These are phyloP conservation scores for Euphorbia schlechtendalii DNA, from an alignment of 441 rosid species.

Conservation along the genomic window DNA sequence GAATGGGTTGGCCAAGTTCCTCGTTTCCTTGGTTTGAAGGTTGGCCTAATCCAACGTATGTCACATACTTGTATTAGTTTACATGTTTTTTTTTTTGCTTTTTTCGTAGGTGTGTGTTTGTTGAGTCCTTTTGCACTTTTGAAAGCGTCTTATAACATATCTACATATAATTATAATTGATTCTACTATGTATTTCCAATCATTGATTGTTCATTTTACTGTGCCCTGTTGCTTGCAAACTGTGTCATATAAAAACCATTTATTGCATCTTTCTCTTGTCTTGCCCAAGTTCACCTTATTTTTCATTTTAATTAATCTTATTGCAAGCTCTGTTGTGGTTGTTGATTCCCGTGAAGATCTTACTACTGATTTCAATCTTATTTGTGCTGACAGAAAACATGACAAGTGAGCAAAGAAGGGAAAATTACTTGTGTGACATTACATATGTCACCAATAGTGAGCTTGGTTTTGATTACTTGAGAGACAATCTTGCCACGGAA, in stretches of 20 bases:
- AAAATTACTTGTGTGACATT: conserved; percentile 83
- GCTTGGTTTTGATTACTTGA: conserved; percentile 89
- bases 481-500: conserved; percentile 99
- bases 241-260: neutral
- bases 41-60: conserved; percentile 98
- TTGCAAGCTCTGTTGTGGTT: conserved; percentile 5
- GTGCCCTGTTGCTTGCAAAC: neutral
- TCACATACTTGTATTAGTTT: conserved; percentile 31
- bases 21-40: conserved; percentile 94
- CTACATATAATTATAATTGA: neutral
- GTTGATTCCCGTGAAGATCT: conserved; percentile 2
- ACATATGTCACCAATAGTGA: conserved; percentile 95
- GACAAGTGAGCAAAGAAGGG: conserved; percentile 89
- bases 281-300: neutral
- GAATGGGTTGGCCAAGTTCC: conserved; percentile 99
- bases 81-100: neutral
- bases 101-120: too few relatives aligned
- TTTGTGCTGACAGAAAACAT: conserved; percentile 62
- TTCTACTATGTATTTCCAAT: neutral
- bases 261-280: neutral
- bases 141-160: neutral
- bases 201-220: neutral
- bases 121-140: too few relatives aligned
- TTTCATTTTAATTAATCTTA: neutral
- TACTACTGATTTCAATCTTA: conserved; percentile 5